These are phyloP conservation scores for Phoenix roebelenii DNA, from an alignment of 176 grass and related monocot genomes.

Conservation along the genomic window DNA sequence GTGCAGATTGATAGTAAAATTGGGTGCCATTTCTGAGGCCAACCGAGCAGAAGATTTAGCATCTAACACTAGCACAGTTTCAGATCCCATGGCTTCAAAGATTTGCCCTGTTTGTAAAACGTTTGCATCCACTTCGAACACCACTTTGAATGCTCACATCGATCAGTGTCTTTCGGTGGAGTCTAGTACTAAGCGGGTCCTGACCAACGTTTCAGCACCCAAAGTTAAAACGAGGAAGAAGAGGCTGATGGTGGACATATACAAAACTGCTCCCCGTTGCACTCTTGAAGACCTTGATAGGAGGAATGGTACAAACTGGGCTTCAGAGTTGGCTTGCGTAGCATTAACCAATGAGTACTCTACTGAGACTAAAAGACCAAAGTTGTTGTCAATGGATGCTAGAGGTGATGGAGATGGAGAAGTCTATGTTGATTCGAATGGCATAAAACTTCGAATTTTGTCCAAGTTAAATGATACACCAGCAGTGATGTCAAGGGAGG, in stretches of 20 bases:
- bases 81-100: slow-evolving; percentile 22
- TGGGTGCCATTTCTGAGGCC: not conserved
- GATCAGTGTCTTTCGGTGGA: slow-evolving; percentile 13
- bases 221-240: slow-evolving; percentile 31
- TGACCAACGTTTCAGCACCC: not conserved
- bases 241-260: slow-evolving; percentile 19
- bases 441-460: slow-evolving; percentile 31
- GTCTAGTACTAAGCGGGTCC: not conserved
- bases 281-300: slow-evolving; percentile 25
- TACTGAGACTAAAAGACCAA: slow-evolving; percentile 1
- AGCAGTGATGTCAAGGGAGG: not conserved
- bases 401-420: not conserved
- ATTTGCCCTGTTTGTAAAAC: slow-evolving; percentile 24
- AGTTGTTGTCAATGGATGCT: not conserved
- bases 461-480: slow-evolving; percentile 18
- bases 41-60: slow-evolving; percentile 7
- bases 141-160: slow-evolving; percentile 28
- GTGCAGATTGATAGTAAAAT: slow-evolving; percentile 9
- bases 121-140: slow-evolving; percentile 24
- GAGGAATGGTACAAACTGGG: slow-evolving; percentile 27
- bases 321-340: slow-evolving; percentile 9
- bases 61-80: slow-evolving; percentile 5
- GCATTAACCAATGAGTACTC: not conserved
- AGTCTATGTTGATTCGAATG: slow-evolving; percentile 28
- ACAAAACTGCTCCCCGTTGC: slow-evolving; percentile 12